Evolutionary conservation across 2,329 filamentous ascomycete genomes (phyloP).

Genomic region (Stagonosporopsis cucurbitacearum): DNA sequence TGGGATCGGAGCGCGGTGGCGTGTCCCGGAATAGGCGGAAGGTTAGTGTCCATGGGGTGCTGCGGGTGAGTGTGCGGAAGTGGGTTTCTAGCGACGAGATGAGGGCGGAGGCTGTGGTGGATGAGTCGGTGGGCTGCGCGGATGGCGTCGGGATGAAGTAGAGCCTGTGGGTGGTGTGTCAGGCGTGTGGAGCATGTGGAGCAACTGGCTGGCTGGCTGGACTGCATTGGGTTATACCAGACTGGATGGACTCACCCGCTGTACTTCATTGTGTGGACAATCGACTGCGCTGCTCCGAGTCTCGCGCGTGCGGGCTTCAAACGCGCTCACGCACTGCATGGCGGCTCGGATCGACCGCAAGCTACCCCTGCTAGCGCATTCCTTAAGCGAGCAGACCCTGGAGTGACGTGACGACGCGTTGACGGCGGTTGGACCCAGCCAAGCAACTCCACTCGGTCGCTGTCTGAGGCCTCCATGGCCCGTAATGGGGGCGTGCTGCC

Average conservation of each 20-base stretch:
- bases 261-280: conserved; percentile 24
- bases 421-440: conserved; percentile 3
- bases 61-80: conserved; percentile 31
- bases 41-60: conserved; percentile 37
- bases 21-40: conserved; percentile 45
- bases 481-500: conserved; percentile 16
- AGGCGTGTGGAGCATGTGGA: neutral
- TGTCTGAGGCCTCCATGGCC: conserved; percentile 17
- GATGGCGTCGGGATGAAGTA: conserved; percentile 43
- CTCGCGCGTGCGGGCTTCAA: conserved; percentile 1
- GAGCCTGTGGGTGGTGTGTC: conserved; percentile 24
- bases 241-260: conserved; percentile 22
- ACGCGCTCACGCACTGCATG: neutral
- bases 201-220: neutral
- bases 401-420: conserved; percentile 12
- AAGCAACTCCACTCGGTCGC: conserved; percentile 10
- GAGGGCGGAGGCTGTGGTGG: conserved; percentile 29
- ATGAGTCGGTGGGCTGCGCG: conserved; percentile 31
- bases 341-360: conserved; percentile 3
- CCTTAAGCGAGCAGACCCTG: neutral
- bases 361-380: conserved; percentile 16
- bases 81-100: conserved; percentile 37
- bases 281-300: neutral
- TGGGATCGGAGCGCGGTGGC: conserved; percentile 24
- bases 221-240: too few relatives aligned